Base-by-base conservation (phyloP, 805 yeast species). In the Millerago galiae region DNA sequence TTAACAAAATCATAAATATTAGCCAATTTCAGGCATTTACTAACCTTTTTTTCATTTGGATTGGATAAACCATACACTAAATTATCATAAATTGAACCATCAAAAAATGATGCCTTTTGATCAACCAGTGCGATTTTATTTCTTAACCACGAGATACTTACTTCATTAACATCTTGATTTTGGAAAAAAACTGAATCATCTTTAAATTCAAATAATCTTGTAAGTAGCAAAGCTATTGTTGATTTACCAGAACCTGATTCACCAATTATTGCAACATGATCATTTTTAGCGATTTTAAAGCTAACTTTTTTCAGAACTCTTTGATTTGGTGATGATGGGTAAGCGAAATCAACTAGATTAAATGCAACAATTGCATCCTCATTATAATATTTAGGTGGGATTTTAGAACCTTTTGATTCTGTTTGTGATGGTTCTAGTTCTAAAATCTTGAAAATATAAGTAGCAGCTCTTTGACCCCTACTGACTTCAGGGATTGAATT, bases 201-300 rank as follows among this genome's bases (percentile, higher is more conserved):
- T 3, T 61, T 50, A 3, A 70, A 63, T 1, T 58, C 58, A 46
- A 77, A 77, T 1, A 90, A 60, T 38, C 82, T 66, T 2, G 79
- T 60, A 0, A 90, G 48, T 11, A 90, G 51, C 1, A 71, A 66
- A 0, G 78, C 62, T 2, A 91, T 47, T 0, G 98, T 88, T 0
- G 96, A 83, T 60, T 93, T 93, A 0, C 99, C 99, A 12, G 83
- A 74, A 0, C 99, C 99, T 2, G 97, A 86, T 29, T 75, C 78
- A 1, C 99, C 99, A 3, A 81, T 76, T 1, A 93, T 60, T 1
- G 86, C 93, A 16, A 83, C 66, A 0, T 75, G 66, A 43, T 77
- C 75, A 15, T 76, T 74, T 10, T 63, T 52, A 0, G 53, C 25
- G 2, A 90, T 57, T 0, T 45, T 34, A 27, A 83, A 62, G 9